Percentiles rank a stretch among this genome's conserved stretches.
Evolutionary conservation across 202 grass and related monocot species (phyloP).

Genomic region (Eragrostis tef): DNA sequence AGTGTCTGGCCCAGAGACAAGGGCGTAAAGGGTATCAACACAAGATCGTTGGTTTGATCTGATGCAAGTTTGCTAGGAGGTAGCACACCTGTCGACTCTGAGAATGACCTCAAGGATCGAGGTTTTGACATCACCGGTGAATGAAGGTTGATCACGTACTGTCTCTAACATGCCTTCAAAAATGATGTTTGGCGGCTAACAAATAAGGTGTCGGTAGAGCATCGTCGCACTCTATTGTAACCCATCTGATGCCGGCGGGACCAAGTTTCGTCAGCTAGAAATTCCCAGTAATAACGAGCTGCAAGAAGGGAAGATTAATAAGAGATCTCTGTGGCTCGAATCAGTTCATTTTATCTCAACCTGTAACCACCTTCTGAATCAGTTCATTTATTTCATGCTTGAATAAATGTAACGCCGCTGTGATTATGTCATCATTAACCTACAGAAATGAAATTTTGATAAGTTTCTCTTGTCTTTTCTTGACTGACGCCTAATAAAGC

Average conservation of each 20-base stretch:
- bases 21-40: conserved; percentile 26
- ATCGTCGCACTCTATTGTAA: background rate
- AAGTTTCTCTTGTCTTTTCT: background rate
- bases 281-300: conserved; percentile 30
- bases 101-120: conserved; percentile 39
- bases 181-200: conserved; percentile 23
- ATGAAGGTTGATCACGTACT: conserved; percentile 1
- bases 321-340: conserved; percentile 26
- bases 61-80: conserved; percentile 42
- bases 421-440: background rate
- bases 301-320: conserved; percentile 25
- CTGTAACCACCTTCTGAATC: conserved; percentile 34
- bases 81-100: conserved; percentile 45
- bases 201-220: conserved; percentile 34
- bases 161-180: conserved; percentile 9
- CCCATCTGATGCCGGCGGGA: background rate
- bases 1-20: background rate
- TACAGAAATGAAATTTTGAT: background rate
- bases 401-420: conserved; percentile 38
- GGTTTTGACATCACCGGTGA: conserved; percentile 25
- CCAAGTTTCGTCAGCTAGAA: conserved; percentile 31
- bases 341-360: background rate
- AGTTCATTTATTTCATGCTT: background rate
- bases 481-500: conserved; percentile 2
- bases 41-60: conserved; percentile 25